Evolutionary conservation across 768 basidiomycete species (phyloP), one percentile per base, ranked within the genome.

Genomic region (Podaxis rugospora): DNA sequence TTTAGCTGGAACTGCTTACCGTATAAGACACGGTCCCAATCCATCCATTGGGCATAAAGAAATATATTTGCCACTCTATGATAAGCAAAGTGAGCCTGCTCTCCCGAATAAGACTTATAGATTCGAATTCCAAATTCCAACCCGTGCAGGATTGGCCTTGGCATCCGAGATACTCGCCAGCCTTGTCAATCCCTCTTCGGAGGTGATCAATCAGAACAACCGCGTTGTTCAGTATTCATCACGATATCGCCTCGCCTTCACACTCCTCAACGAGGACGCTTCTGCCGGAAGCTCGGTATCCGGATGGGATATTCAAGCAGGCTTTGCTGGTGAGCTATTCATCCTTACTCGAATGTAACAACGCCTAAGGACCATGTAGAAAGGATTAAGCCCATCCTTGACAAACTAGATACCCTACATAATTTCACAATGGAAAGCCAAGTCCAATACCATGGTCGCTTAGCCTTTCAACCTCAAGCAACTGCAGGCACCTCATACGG

Each of bases 391-490:
- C 92, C 94, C 0, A 76, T 90, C 7, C 71, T 92, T 9, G 69
- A 78, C 13, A 75, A 81, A 35, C 76, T 98, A 4, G 75, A 76
- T 2, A 71, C 78, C 14, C 73, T 98, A 16, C 93, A 98, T 77
- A 93, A 95, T 68, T 93, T 95, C 69, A 95, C 90, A 1, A 80
- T 98, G 47, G 95, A 98, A 76, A 96, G 93, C 62, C 96, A 98
- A 75, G 84, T 97, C 0, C 93, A 95, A 67, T 93, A 86, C 68
- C 88, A 96, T 66, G 93, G 93, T 4, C 95, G 95, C 0, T 75
- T 98, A 49, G 88, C 93, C 0, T 93, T 98, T 68, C 78, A 83
- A 55, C 90, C 93, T 7, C 69, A 66, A 5, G 62, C 69, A 4
- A 49, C 82, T 2, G 74, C 77, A 6, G 68, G 75, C 27, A 74